phyloP scores from a whole-genome alignment of 148 eudicot species.

The Camellia sinensis region DNA sequence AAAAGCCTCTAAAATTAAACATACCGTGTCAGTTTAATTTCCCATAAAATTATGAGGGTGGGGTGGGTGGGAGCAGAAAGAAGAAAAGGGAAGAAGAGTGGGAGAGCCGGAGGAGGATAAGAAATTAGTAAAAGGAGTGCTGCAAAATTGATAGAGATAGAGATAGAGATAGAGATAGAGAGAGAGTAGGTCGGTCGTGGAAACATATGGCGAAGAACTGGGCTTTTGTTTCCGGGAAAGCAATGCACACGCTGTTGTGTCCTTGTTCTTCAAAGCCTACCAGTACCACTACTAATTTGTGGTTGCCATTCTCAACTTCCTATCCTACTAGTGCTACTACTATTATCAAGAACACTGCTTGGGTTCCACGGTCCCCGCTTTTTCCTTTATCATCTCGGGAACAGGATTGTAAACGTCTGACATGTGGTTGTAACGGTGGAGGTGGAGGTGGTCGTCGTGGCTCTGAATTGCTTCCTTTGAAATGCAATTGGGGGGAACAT shows the following conservation, averaged over 20 bases:
- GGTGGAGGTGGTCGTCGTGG: background rate
- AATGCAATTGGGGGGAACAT: slow-evolving; percentile 8
- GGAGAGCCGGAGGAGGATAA: background rate
- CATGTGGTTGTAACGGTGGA: background rate
- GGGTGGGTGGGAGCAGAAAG: background rate
- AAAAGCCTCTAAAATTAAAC: no score
- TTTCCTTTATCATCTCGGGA: background rate
- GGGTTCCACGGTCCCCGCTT: background rate
- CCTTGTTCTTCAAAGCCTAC: background rate
- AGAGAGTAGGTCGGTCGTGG: background rate
- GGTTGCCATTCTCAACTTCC: background rate
- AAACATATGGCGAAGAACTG: background rate
- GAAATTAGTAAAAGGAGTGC: background rate
- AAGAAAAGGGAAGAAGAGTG: background rate
- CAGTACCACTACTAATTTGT: background rate
- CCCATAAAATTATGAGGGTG: no score
- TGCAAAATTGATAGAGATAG: no score
- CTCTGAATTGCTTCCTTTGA: background rate
- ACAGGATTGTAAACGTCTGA: background rate
- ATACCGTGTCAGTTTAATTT: no score
- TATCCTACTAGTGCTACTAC: background rate
- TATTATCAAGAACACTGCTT: background rate
- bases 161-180: background rate
- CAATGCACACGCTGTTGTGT: background rate
- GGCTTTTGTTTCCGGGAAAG: background rate